phyloP scores from a whole-genome alignment of 1,139 yeast species.

The Taphrina communis region DNA sequence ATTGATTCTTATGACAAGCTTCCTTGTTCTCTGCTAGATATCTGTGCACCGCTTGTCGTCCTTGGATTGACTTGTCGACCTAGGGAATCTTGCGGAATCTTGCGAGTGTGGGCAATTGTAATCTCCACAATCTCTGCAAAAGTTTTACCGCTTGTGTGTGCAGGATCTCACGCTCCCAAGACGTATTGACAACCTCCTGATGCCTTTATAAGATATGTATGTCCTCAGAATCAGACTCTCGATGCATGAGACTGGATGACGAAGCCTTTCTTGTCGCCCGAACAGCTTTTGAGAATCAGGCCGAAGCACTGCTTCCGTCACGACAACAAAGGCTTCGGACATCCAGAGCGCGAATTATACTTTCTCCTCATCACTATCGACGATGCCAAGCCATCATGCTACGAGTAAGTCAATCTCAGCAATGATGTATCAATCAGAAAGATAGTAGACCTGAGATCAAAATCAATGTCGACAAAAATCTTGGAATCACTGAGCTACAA shows the following conservation, averaged over 20 bases:
- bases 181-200: no score
- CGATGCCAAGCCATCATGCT: background rate
- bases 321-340: background rate
- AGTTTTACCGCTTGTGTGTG: no score
- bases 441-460: conserved; percentile 31
- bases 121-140: no score
- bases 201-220: no score
- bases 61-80: no score
- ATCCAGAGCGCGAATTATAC: no score
- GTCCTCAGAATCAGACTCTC: no score
- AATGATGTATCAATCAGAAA: conserved; percentile 22
- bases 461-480: conserved; percentile 17
- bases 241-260: background rate
- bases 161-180: no score
- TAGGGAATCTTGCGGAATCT: no score
- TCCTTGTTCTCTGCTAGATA: background rate
- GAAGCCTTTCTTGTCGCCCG: background rate
- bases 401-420: conserved; percentile 3
- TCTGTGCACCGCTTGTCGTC: background rate
- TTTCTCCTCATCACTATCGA: no score
- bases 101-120: no score
- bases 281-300: background rate
- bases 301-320: background rate
- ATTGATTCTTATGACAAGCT: conserved; percentile 4
- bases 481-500: conserved; percentile 34